Conservation (phyloP, 2,329 filamentous ascomycete species). For the Sphaerulina populicola region DNA sequence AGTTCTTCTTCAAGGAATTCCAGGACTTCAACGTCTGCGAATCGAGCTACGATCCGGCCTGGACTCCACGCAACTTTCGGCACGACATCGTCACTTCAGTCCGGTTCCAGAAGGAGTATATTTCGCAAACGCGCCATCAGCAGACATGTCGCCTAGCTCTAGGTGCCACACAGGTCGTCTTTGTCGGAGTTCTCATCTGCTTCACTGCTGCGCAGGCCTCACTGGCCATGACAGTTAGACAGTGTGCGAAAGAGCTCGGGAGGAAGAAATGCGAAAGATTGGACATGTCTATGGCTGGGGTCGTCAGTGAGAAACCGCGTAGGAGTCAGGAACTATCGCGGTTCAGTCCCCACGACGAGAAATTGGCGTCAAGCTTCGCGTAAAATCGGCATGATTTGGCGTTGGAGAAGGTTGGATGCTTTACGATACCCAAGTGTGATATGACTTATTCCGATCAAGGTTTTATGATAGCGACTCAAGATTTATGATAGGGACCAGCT, state of each 20-base stretch:
- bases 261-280: neutral
- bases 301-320: conserved; percentile 4
- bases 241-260: conserved; percentile 16
- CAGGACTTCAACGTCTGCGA: conserved; percentile 22
- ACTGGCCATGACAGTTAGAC: conserved; percentile 19
- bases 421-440: conserved; percentile 8
- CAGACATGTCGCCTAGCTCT: conserved; percentile 19
- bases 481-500: conserved; percentile 13
- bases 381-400: conserved; percentile 1
- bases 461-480: conserved; percentile 13
- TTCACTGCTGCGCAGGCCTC: conserved; percentile 18
- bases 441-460: conserved; percentile 5
- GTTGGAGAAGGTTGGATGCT: conserved; percentile 4
- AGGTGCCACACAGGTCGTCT: conserved; percentile 18
- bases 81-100: conserved; percentile 22
- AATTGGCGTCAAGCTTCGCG: conserved; percentile 4
- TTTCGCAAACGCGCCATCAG: conserved; percentile 14
- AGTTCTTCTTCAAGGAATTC: conserved; percentile 24
- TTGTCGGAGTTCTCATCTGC: conserved; percentile 14
- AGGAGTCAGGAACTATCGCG: conserved; percentile 9
- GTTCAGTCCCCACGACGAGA: conserved; percentile 8
- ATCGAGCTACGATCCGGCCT: conserved; percentile 16
- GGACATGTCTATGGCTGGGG: neutral
- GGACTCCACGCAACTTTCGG: conserved; percentile 17
- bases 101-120: conserved; percentile 19